These are phyloP conservation scores for Circinella umbellata DNA, from an alignment of 371 early-diverging fungal species.

Conservation along the genomic window DNA sequence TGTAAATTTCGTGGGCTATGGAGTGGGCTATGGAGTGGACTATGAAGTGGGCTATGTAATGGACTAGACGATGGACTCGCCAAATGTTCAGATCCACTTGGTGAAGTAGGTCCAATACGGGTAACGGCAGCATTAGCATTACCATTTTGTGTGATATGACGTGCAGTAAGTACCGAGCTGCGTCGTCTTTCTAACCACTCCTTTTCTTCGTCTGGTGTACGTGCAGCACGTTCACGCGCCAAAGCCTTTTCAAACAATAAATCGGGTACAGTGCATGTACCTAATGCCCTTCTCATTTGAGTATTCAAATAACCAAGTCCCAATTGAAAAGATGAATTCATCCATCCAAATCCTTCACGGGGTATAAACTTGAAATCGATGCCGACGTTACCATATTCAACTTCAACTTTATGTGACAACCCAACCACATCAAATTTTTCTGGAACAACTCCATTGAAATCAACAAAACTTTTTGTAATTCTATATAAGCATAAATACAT, in stretches of 20 bases:
- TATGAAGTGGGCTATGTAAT: background rate
- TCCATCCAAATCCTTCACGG: slow-evolving; percentile 98
- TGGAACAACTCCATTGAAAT: slow-evolving; percentile 97
- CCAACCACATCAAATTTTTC: slow-evolving; percentile 94
- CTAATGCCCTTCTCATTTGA: slow-evolving; percentile 83
- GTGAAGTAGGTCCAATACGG: slow-evolving; percentile 17
- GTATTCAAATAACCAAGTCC: slow-evolving; percentile 81
- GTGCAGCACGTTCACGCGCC: slow-evolving; percentile 16
- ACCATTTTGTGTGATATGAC: slow-evolving; percentile 41
- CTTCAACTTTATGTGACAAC: slow-evolving; percentile 89
- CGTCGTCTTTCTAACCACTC: slow-evolving; percentile 15
- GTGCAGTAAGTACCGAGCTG: slow-evolving; percentile 26
- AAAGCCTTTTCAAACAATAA: slow-evolving; percentile 59
- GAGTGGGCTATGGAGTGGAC: background rate
- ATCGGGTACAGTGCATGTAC: slow-evolving; percentile 82
- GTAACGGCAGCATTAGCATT: slow-evolving; percentile 36
- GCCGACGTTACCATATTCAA: slow-evolving; percentile 97
- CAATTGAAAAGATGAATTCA: slow-evolving; percentile 93
- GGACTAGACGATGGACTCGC: background rate
- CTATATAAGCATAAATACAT: slow-evolving; percentile 24
- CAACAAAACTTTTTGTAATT: slow-evolving; percentile 93
- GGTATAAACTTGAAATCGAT: slow-evolving; percentile 93
- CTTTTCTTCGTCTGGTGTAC: slow-evolving; percentile 11
- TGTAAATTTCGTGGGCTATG: slow-evolving; percentile 1
- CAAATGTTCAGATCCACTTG: background rate